Percentiles rank a stretch among this genome's conserved stretches.
Evolutionary conservation across 2,329 filamentous ascomycete species (phyloP).

Genomic region (Trichophyton equinum): DNA sequence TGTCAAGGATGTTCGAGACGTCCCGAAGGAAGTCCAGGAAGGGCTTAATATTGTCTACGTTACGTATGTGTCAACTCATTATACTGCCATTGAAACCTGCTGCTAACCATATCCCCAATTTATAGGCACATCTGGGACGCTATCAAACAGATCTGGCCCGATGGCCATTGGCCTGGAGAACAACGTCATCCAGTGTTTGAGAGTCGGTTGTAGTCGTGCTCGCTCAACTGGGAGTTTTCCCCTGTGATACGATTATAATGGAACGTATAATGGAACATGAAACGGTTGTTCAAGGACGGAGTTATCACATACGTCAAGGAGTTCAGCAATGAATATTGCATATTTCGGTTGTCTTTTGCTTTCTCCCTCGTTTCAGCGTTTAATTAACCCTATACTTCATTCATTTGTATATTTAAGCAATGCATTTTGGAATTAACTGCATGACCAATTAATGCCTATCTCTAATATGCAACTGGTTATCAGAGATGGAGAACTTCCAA

Average conservation of each 20-base stretch:
- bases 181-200: conserved; percentile 58
- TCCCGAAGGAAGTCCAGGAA: conserved; percentile 77
- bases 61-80: conserved; percentile 44
- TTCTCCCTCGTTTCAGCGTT: background rate
- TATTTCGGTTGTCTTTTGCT: background rate
- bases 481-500: background rate
- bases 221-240: too few relatives aligned
- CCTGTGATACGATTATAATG: background rate
- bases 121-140: conserved; percentile 85
- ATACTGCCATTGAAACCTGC: conserved; percentile 9
- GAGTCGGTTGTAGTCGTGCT: conserved; percentile 52
- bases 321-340: conserved; percentile 1
- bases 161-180: conserved; percentile 69
- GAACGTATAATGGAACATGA: background rate
- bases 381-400: background rate
- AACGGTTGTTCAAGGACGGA: background rate
- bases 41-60: conserved; percentile 84
- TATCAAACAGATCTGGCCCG: conserved; percentile 81
- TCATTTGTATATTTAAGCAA: conserved; percentile 3
- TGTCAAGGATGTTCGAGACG: conserved; percentile 79
- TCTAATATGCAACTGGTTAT: background rate
- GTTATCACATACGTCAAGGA: background rate
- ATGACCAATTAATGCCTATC: background rate
- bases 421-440: background rate
- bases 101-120: conserved; percentile 12